phyloP scores from a whole-genome alignment of 2,329 filamentous ascomycete species.

The Chlorencoelia australis region DNA sequence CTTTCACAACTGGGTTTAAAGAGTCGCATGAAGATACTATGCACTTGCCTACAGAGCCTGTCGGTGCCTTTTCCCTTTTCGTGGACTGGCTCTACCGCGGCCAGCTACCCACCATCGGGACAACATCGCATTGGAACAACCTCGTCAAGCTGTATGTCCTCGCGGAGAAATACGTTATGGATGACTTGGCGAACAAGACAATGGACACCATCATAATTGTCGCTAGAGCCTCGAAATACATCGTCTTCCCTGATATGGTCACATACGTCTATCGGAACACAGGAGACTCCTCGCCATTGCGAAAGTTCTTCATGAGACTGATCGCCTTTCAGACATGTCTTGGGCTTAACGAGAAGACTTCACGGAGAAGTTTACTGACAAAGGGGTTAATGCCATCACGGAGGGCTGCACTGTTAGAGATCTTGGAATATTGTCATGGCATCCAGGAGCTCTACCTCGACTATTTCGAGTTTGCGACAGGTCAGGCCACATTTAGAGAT shows the following conservation, averaged over 20 bases:
- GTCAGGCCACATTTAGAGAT: no score
- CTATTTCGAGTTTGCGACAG: no score
- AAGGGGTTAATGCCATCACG: no score
- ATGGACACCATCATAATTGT: conserved; percentile 5
- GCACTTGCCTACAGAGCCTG: conserved; percentile 3
- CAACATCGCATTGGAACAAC: neutral
- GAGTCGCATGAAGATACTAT: conserved; percentile 5
- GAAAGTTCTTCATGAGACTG: neutral
- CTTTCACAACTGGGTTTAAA: conserved; percentile 8
- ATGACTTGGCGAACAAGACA: neutral
- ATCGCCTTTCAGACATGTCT: no score
- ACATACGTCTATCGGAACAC: neutral
- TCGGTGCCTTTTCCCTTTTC: neutral
- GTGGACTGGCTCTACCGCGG: conserved; percentile 8
- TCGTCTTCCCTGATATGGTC: neutral
- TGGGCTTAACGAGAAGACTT: no score
- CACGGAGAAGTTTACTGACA: no score
- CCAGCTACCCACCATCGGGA: neutral
- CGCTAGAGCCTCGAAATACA: neutral
- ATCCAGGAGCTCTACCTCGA: no score
- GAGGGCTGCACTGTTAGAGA: no score
- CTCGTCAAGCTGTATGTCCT: conserved; percentile 7
- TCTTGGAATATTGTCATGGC: no score
- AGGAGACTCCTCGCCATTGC: neutral
- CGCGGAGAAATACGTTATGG: conserved; percentile 5